Percentiles rank a stretch among this genome's conserved stretches.
phyloP scores from a whole-genome alignment of 208 protist genomes.

The Crithidia bombi region DNA sequence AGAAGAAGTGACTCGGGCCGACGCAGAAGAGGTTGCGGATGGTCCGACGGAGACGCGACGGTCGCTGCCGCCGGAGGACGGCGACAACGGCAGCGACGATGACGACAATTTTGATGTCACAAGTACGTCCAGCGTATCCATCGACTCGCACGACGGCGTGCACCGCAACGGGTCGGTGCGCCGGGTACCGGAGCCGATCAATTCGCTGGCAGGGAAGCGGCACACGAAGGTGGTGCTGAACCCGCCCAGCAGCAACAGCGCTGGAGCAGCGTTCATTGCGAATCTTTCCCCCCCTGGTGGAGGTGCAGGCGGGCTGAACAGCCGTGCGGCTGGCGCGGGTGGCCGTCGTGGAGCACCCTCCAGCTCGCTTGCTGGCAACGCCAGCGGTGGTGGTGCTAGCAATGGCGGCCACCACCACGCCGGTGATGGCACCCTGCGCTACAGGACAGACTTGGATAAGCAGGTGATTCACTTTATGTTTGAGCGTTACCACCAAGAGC shows the following conservation, averaged over 20 bases:
- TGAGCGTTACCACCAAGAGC: conserved; percentile 51
- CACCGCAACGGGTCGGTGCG: neutral
- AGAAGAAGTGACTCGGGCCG: neutral
- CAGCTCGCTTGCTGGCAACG: neutral
- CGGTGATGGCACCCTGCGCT: conserved; percentile 52
- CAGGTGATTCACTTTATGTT: conserved; percentile 88
- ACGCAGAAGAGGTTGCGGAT: neutral
- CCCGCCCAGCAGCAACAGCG: neutral
- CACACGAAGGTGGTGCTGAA: conserved; percentile 20
- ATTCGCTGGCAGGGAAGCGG: conserved; percentile 29
- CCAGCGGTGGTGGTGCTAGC: neutral
- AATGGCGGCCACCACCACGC: conserved; percentile 10
- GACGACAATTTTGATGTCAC: neutral
- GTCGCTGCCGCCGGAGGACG: conserved; percentile 6
- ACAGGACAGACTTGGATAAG: conserved; percentile 87
- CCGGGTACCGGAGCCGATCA: conserved; percentile 11
- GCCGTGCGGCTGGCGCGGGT: neutral
- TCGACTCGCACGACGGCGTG: neutral
- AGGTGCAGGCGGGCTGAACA: neutral
- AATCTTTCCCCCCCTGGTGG: neutral
- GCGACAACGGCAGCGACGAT: conserved; percentile 13
- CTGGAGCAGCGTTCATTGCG: neutral
- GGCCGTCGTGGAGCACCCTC: neutral
- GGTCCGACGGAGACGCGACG: neutral
- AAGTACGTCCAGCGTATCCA: conserved; percentile 7